Conservation (phyloP, 2,329 filamentous ascomycete genomes). For the Metarhizium robertsii region DNA sequence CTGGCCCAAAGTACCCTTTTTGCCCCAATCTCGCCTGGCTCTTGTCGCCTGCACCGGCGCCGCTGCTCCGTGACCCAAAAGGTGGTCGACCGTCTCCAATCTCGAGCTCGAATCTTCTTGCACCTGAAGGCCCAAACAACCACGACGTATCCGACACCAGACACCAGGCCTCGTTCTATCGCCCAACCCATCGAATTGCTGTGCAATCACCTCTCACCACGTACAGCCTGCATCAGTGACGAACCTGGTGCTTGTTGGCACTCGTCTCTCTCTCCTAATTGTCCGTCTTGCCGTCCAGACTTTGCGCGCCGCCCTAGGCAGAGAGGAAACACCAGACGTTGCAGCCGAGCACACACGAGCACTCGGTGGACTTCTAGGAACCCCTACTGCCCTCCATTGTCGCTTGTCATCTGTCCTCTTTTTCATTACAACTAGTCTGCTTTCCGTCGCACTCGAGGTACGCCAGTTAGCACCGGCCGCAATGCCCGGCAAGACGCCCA, state of each 20-base stretch:
- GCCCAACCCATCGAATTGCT: conserved; percentile 4
- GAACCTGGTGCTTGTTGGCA: neutral
- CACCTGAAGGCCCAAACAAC: conserved; percentile 13
- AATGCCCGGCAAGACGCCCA: conserved; percentile 67
- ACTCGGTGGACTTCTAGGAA: neutral
- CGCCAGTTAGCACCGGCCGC: conserved; percentile 13
- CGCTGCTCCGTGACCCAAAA: conserved; percentile 2
- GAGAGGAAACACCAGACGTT: conserved; percentile 2
- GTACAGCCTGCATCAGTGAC: neutral
- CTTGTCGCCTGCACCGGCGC: conserved; percentile 4
- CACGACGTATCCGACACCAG: conserved; percentile 2
- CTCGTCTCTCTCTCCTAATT: conserved; percentile 4
- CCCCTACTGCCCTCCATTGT: neutral
- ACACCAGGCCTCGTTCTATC: neutral
- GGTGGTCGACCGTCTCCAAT: conserved; percentile 13
- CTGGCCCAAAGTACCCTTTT: conserved; percentile 9
- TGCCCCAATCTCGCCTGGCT: conserved; percentile 5
- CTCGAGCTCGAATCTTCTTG: conserved; percentile 24
- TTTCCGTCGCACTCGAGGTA: neutral
- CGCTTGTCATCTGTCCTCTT: neutral
- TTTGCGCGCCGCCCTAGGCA: conserved; percentile 6
- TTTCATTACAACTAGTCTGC: neutral
- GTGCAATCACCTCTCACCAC: neutral
- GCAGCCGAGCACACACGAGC: conserved; percentile 4
- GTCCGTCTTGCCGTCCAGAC: neutral